Conservation (phyloP, 2,329 filamentous ascomycete species). For the Raffaelea arxii region DNA sequence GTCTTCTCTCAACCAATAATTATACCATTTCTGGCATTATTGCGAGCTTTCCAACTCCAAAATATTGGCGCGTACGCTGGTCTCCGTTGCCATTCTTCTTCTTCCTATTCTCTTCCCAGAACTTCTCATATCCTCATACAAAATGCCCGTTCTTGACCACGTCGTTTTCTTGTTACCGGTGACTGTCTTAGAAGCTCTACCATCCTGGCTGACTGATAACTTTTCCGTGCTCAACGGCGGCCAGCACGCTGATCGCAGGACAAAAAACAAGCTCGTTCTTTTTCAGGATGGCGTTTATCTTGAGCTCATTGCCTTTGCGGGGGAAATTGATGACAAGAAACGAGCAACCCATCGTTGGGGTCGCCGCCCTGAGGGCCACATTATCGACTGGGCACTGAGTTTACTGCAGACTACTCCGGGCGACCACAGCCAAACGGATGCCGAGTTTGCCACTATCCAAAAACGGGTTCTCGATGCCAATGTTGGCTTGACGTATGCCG, state of each 20-base stretch:
- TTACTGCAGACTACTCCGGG: constrained; percentile 13
- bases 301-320: constrained; percentile 54
- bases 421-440: constrained; percentile 11
- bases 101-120: too few relatives aligned
- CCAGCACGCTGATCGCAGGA: constrained; percentile 49
- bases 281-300: constrained; percentile 56
- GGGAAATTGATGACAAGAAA: constrained; percentile 27
- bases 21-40: too few relatives aligned
- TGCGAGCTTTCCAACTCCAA: too few relatives aligned
- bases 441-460: constrained; percentile 28
- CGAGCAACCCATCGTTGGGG: constrained; percentile 50
- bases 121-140: too few relatives aligned
- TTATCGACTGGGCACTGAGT: constrained; percentile 54
- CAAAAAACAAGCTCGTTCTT: constrained; percentile 52
- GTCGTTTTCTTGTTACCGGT: constrained; percentile 54
- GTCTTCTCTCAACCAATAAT: too few relatives aligned
- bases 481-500: constrained; percentile 32
- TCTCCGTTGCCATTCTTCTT: too few relatives aligned
- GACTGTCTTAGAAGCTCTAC: constrained; percentile 33
- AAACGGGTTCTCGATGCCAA: constrained; percentile 21
- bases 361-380: constrained; percentile 31
- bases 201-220: constrained; percentile 37
- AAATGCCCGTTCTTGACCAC: constrained; percentile 50
- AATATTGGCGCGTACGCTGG: too few relatives aligned
- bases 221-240: constrained; percentile 54